These are phyloP conservation scores for Macrolepiota fuliginosa DNA, from an alignment of 768 basidiomycete species.

Conservation along the genomic window DNA sequence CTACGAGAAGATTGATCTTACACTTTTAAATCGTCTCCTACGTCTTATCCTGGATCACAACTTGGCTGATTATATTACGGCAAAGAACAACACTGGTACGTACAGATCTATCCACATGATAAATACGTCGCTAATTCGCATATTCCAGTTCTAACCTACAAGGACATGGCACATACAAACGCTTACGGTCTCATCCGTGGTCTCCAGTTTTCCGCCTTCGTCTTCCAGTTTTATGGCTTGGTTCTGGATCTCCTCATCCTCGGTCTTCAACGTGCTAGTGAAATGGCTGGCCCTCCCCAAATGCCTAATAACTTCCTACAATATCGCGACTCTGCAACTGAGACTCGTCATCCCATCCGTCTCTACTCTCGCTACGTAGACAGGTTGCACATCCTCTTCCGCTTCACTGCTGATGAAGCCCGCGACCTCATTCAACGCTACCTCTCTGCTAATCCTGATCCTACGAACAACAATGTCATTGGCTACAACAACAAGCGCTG, in stretches of 20 bases:
- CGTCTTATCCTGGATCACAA: slow-evolving; percentile 98
- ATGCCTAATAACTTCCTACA: slow-evolving; percentile 99
- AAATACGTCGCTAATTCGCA: background rate
- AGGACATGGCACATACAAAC: slow-evolving; percentile 95
- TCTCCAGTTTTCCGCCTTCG: slow-evolving; percentile 96
- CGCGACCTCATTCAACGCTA: slow-evolving; percentile 98
- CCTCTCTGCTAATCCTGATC: slow-evolving; percentile 95
- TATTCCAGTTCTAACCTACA: slow-evolving; percentile 19
- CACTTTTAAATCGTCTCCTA: slow-evolving; percentile 90
- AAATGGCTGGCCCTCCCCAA: slow-evolving; percentile 98
- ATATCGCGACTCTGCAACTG: slow-evolving; percentile 91
- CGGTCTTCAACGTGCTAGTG: slow-evolving; percentile 95
- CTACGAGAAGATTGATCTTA: slow-evolving; percentile 98
- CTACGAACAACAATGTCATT: slow-evolving; percentile 98
- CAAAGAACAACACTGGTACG: slow-evolving; percentile 92
- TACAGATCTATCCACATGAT: slow-evolving; percentile 1
- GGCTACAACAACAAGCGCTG: slow-evolving; percentile 99
- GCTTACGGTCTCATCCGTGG: slow-evolving; percentile 97
- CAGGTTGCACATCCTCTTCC: slow-evolving; percentile 91
- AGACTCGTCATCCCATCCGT: slow-evolving; percentile 96
- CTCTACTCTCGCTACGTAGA: slow-evolving; percentile 98
- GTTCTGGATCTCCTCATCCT: slow-evolving; percentile 94
- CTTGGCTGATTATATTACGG: slow-evolving; percentile 97
- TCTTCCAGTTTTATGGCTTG: slow-evolving; percentile 98
- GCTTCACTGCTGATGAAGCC: slow-evolving; percentile 96